Evolutionary conservation across 73 alveolate genomes (phyloP).

Genomic region (Halteria grandinella): DNA sequence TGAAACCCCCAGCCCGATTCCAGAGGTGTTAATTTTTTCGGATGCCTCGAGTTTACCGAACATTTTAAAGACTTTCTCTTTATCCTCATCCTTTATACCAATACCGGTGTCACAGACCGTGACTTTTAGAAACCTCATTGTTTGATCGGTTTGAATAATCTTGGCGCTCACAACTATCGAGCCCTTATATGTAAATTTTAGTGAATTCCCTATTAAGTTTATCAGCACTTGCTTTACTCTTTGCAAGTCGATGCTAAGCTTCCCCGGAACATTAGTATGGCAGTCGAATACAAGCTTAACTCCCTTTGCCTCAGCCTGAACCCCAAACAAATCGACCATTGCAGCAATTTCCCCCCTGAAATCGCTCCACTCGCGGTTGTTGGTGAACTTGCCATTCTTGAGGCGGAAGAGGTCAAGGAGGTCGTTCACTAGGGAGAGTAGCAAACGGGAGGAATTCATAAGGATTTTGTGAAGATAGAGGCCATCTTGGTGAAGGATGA

Average conservation of each 20-base stretch:
- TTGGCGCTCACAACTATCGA: neutral
- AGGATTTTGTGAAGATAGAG: neutral
- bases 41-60: slow-evolving; percentile 8
- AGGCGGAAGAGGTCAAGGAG: neutral
- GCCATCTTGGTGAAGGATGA: neutral
- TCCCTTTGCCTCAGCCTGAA: slow-evolving; percentile 3
- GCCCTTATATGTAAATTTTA: slow-evolving; percentile 14
- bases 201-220: neutral
- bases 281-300: neutral
- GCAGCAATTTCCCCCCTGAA: neutral
- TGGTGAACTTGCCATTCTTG: slow-evolving; percentile 6
- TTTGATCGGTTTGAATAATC: neutral
- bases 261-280: neutral
- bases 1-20: neutral
- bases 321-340: slow-evolving; percentile 1
- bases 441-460: neutral
- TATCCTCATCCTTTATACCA: slow-evolving; percentile 46
- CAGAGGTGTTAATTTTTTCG: slow-evolving; percentile 9
- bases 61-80: neutral
- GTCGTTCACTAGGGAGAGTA: slow-evolving; percentile 6
- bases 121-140: neutral
- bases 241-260: neutral
- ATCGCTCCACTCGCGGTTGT: neutral
- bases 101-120: slow-evolving; percentile 61
- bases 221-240: neutral